Percentiles rank a stretch among this genome's conserved stretches.
phyloP scores from a whole-genome alignment of 1,284 basidiomycete genomes.

The Earliella scabrosa region DNA sequence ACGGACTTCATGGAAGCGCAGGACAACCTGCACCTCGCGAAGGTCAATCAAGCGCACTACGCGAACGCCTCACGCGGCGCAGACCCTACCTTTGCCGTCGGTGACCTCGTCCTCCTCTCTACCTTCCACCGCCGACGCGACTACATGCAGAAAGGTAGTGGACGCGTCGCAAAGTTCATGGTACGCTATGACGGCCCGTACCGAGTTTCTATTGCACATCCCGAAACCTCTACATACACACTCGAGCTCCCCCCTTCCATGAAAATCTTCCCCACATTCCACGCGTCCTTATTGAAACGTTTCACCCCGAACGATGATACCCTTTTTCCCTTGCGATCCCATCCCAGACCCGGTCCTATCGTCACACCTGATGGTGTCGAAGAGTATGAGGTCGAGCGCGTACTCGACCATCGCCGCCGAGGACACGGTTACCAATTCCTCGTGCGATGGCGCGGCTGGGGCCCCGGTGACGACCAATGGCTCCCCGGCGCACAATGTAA shows the following conservation, averaged over 20 bases:
- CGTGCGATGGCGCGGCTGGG: constrained; percentile 17
- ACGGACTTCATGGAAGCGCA: constrained; percentile 18
- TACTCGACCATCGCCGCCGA: constrained; percentile 12
- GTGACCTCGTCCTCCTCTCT: constrained; percentile 34
- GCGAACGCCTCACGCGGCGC: neutral
- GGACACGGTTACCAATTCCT: constrained; percentile 13
- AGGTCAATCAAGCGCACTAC: constrained; percentile 10
- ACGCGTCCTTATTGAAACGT: constrained; percentile 6
- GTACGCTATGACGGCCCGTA: constrained; percentile 40
- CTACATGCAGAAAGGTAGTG: constrained; percentile 31
- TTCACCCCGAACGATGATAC: neutral
- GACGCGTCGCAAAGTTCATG: constrained; percentile 40
- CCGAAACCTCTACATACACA: constrained; percentile 28
- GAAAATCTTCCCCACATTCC: constrained; percentile 30
- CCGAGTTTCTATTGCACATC: constrained; percentile 17
- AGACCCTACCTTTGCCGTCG: constrained; percentile 8
- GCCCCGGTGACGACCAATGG: constrained; percentile 5
- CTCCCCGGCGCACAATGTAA: constrained; percentile 3
- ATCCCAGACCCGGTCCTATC: neutral
- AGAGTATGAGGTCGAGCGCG: constrained; percentile 7
- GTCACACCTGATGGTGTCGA: neutral
- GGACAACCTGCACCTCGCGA: constrained; percentile 21
- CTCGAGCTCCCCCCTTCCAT: constrained; percentile 29
- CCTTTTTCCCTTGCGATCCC: constrained; percentile 16
- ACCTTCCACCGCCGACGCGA: constrained; percentile 31